Percentiles rank a stretch among this genome's conserved stretches.
phyloP scores from a whole-genome alignment of 108 stramenopile species.

The Phaeodactylum tricornutum region DNA sequence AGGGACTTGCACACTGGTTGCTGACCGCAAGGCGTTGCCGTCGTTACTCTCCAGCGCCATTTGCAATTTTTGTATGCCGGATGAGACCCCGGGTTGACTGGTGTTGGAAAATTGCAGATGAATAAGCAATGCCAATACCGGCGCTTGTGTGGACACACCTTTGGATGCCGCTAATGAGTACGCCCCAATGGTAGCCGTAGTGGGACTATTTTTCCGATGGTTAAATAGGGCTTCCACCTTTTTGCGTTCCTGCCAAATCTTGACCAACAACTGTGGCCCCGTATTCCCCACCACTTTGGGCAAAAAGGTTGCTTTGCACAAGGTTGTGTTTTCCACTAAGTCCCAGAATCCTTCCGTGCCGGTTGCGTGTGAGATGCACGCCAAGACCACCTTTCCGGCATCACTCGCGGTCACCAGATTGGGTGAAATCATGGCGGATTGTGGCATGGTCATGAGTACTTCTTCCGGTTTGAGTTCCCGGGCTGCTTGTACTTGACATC shows the following conservation, averaged over 20 bases:
- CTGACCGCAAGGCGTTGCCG: constrained; percentile 17
- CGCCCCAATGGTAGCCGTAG: constrained; percentile 13
- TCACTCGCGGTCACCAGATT: constrained; percentile 82
- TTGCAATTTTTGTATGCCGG: no score
- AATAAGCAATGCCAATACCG: constrained; percentile 53
- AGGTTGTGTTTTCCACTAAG: constrained; percentile 55
- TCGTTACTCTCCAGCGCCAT: constrained; percentile 10
- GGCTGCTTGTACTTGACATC: constrained; percentile 69
- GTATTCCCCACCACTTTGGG: constrained; percentile 45
- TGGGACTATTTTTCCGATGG: no score
- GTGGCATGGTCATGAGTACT: constrained; percentile 57
- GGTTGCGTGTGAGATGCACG: constrained; percentile 20
- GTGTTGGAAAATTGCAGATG: constrained; percentile 72
- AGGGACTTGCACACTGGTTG: background rate
- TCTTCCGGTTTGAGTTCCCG: constrained; percentile 71
- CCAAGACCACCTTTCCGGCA: constrained; percentile 63
- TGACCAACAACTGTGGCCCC: constrained; percentile 73
- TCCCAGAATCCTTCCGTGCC: constrained; percentile 46
- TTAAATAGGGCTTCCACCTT: constrained; percentile 52
- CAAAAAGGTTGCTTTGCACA: constrained; percentile 24
- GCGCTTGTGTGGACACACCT: constrained; percentile 34
- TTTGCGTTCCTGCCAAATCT: constrained; percentile 75
- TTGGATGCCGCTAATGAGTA: constrained; percentile 1
- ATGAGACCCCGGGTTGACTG: constrained; percentile 37
- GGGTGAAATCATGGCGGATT: constrained; percentile 66